phyloP scores from a whole-genome alignment of 306 rosid genomes.

The Begonia masoniana region DNA sequence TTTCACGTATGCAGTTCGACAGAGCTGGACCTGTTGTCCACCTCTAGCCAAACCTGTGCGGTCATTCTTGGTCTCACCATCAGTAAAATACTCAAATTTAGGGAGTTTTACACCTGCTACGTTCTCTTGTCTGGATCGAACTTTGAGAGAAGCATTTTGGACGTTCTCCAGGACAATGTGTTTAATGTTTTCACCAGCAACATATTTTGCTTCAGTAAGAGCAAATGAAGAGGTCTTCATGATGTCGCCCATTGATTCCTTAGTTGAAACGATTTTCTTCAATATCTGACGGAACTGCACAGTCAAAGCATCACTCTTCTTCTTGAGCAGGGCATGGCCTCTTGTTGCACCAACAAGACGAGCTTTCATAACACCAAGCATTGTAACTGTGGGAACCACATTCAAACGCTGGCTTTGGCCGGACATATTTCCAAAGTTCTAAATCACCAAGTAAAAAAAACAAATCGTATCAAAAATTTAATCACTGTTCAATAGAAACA shows the following conservation, averaged over 20 bases:
- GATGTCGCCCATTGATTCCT: constrained; percentile 88
- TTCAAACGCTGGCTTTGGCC: constrained; percentile 77
- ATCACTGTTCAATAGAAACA: neutral
- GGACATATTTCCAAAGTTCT: constrained; percentile 40
- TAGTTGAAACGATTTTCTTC: constrained; percentile 63
- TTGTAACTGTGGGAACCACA: constrained; percentile 80
- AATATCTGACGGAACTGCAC: constrained; percentile 69
- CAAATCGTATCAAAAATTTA: too few species aligned
- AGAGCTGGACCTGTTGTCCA: constrained; percentile 76
- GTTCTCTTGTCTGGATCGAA: constrained; percentile 62
- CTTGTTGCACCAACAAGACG: constrained; percentile 74
- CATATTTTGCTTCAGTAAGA: constrained; percentile 68
- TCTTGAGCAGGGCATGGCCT: constrained; percentile 88
- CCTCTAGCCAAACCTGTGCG: constrained; percentile 80
- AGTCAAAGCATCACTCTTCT: constrained; percentile 82
- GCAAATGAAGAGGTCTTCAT: constrained; percentile 78
- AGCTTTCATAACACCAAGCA: constrained; percentile 66
- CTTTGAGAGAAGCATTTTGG: constrained; percentile 50
- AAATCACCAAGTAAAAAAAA: too few species aligned
- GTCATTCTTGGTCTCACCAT: constrained; percentile 54
- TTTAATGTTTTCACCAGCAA: constrained; percentile 71
- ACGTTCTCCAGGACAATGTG: constrained; percentile 75
- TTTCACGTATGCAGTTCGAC: constrained; percentile 59
- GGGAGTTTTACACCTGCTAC: constrained; percentile 89
- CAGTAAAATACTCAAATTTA: constrained; percentile 52